phyloP scores from a whole-genome alignment of 1,284 basidiomycete species.

The Exobasidium rhododendri region DNA sequence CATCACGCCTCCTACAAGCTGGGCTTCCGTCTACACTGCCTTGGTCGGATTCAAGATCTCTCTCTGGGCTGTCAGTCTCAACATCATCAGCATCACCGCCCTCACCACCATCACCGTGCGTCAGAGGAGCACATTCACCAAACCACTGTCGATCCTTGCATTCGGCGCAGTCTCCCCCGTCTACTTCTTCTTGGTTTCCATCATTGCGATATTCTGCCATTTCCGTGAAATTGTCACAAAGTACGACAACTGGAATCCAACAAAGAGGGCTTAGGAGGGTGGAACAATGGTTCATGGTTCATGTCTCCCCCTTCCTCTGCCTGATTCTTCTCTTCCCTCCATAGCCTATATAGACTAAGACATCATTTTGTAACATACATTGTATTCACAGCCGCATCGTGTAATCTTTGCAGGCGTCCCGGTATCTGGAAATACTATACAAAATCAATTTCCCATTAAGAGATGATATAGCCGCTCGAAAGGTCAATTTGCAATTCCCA shows the following conservation, averaged over 20 bases:
- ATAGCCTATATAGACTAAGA: too few species aligned
- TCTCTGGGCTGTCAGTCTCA: conserved; percentile 36
- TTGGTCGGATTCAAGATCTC: conserved; percentile 32
- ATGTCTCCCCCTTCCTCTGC: too few species aligned
- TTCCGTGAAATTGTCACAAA: conserved; percentile 38
- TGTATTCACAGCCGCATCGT: too few species aligned
- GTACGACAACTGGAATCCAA: conserved; percentile 34
- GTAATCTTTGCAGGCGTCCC: too few species aligned
- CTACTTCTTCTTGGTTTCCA: conserved; percentile 38
- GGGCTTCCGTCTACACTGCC: conserved; percentile 27
- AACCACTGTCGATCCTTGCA: conserved; percentile 28
- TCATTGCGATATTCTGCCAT: conserved; percentile 43
- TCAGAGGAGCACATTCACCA: conserved; percentile 36
- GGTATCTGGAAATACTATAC: too few species aligned
- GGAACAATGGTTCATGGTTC: too few species aligned
- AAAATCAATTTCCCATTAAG: too few species aligned
- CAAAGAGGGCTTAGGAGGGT: conserved; percentile 12
- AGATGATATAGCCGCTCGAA: too few species aligned
- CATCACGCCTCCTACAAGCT: conserved; percentile 21
- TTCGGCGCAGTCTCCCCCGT: conserved; percentile 30
- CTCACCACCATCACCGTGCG: conserved; percentile 36
- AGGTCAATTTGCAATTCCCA: too few species aligned
- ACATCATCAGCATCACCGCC: conserved; percentile 31
- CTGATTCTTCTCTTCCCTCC: too few species aligned
- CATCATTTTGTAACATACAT: too few species aligned